A percentile compares a stretch with the other conserved stretches of the same genome.
These are phyloP conservation scores for Fonsecaea pedrosoi DNA, from an alignment of 2,329 filamentous ascomycete species.

Conservation along the genomic window DNA sequence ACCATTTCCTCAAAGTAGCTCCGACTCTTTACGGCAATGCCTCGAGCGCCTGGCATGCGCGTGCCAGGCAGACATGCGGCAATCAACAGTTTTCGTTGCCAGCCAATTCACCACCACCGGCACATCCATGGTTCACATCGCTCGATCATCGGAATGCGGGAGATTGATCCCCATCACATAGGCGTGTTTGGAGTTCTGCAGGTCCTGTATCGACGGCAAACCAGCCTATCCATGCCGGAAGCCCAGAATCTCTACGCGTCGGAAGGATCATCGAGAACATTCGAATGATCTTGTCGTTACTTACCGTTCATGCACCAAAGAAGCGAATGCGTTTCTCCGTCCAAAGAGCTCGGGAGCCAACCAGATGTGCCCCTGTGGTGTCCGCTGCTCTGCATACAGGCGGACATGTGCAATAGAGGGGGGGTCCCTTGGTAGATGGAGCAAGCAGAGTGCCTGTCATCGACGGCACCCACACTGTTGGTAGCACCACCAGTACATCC, in stretches of 20 bases:
- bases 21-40: background rate
- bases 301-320: background rate
- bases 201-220: constrained; percentile 17
- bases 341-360: constrained; percentile 4
- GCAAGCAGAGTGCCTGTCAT: background rate
- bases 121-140: constrained; percentile 15
- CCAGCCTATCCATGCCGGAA: constrained; percentile 10
- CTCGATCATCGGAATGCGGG: constrained; percentile 19
- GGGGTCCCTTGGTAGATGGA: background rate
- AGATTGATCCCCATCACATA: constrained; percentile 11
- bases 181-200: constrained; percentile 21
- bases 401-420: constrained; percentile 23
- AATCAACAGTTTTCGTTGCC: background rate
- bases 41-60: background rate
- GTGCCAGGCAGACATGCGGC: constrained; percentile 1
- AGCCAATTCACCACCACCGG: background rate
- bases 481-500: constrained; percentile 12
- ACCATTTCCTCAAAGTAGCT: constrained; percentile 1
- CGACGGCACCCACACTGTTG: constrained; percentile 11
- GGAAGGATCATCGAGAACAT: constrained; percentile 13
- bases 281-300: background rate
- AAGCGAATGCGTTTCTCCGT: constrained; percentile 20
- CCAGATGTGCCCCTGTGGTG: background rate
- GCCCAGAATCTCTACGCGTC: constrained; percentile 1
- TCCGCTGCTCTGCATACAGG: background rate